Base-by-base conservation (phyloP, 148 eudicot genomes). In the Chenopodium suecicum region DNA sequence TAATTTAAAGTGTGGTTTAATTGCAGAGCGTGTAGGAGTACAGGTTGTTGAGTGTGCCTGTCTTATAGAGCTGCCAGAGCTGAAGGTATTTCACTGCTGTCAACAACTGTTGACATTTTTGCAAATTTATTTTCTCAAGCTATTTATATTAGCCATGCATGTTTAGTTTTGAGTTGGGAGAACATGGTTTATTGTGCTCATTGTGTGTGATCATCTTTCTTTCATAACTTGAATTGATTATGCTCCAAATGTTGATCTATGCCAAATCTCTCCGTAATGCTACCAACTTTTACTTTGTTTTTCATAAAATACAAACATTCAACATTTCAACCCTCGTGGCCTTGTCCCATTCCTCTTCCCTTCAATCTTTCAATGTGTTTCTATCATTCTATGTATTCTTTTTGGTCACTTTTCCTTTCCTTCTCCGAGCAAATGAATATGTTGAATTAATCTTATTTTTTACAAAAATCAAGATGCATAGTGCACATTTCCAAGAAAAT, bases 41-140 rank as follows among this genome's bases (percentile, higher is more conserved):
- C 48, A 89, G 9, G 93, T 95, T 68, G 94, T 92, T n/a, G 98
- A 95, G 90, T 92, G 93, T 79, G 97, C 98, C 70, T 95, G 98
- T 85, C 90, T 95, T 81, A 93, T 95, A 76, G 97, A 95, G 81
- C 83, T 95, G 86, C 82, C 96, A 41, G 97, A 92, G 29, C 91
- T 95, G 20, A 93, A 95, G 97, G 98, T 95, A 92, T 69, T 72
- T n/a, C 72, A 63, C 54, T 73, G 23, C 46, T 80, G 19, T 68
- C 50, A 29, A 17, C 46, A 29, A 25, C 25, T 74, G 31, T 64
- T 54, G 54, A 62, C 32, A 25, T 73, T 62, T 11, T 54, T 56
- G 31, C 78, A 60, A 13, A 13, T 44, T 52, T 65, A 7, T 65
- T 68, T 69, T 1, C 62, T 13, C 58, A 8, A 50, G 50, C 8